Evolutionary conservation across 2,329 filamentous ascomycete species (phyloP).

Genomic region (Fusarium avenaceum): DNA sequence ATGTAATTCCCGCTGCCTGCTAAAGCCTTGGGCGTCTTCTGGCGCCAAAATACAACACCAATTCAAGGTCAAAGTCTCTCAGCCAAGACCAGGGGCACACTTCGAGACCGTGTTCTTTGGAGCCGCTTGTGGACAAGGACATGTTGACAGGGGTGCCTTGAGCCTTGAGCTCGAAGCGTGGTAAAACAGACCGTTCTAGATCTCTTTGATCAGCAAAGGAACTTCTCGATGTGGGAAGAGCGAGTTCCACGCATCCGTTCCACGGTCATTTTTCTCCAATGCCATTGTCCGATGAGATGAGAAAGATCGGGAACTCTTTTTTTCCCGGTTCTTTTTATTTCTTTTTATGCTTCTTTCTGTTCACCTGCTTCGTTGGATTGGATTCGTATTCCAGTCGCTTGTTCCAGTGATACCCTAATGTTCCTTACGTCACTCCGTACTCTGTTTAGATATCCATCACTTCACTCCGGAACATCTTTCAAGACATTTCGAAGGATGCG

Average conservation of each 20-base stretch:
- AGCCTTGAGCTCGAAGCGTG: constrained; percentile 24
- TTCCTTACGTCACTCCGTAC: too few species aligned
- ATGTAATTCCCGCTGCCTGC: not conserved
- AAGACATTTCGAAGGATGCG: not conserved
- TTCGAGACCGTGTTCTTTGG: constrained; percentile 40
- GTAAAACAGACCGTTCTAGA: constrained; percentile 48
- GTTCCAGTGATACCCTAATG: not conserved
- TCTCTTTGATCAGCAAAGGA: constrained; percentile 44
- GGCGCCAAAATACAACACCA: constrained; percentile 30
- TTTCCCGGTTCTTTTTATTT: not conserved
- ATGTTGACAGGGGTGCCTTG: constrained; percentile 1
- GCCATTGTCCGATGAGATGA: constrained; percentile 24
- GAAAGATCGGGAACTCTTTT: constrained; percentile 38
- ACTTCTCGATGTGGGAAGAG: constrained; percentile 43
- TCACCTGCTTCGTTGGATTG: not conserved
- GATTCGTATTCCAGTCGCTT: not conserved
- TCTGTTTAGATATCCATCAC: too few species aligned
- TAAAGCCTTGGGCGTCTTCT: constrained; percentile 11
- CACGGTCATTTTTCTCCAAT: constrained; percentile 30
- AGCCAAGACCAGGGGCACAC: constrained; percentile 34
- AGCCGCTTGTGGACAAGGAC: constrained; percentile 14
- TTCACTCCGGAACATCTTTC: too few species aligned
- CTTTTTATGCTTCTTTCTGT: not conserved
- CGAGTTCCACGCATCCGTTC: constrained; percentile 45
- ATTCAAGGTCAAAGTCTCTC: constrained; percentile 20